phyloP scores from a whole-genome alignment of 352 stramenopile species.

The Phytophthora citricola region DNA sequence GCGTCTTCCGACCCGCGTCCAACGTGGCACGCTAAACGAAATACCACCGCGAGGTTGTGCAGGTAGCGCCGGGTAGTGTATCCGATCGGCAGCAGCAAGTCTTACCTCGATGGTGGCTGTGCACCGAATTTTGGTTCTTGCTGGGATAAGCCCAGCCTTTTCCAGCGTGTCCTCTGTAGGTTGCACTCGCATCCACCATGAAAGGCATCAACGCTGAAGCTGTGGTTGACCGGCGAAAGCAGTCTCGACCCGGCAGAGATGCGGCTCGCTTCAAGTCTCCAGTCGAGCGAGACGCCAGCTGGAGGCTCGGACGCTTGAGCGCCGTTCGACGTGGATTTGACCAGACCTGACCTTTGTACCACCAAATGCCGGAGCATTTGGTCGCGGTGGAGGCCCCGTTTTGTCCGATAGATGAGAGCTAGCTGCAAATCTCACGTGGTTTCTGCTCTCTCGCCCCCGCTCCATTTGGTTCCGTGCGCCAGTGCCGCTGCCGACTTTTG shows the following conservation, averaged over 20 bases:
- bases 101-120: slow-evolving; percentile 10
- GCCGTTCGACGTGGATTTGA: slow-evolving; percentile 25
- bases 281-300: slow-evolving; percentile 22
- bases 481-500: slow-evolving; percentile 18
- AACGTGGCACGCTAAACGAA: slow-evolving; percentile 22
- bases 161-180: slow-evolving; percentile 2
- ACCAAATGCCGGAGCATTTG: background rate
- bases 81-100: background rate
- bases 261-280: slow-evolving; percentile 30
- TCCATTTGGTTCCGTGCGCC: slow-evolving; percentile 41
- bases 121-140: slow-evolving; percentile 26
- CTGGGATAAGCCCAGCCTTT: slow-evolving; percentile 13
- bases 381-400: background rate
- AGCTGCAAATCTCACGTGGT: slow-evolving; percentile 42
- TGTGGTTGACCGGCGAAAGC: slow-evolving; percentile 9
- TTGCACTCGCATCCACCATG: background rate
- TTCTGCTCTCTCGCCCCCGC: slow-evolving; percentile 31
- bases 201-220: background rate
- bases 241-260: slow-evolving; percentile 16
- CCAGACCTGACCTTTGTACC: slow-evolving; percentile 26
- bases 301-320: slow-evolving; percentile 28
- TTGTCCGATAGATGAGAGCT: slow-evolving; percentile 27
- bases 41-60: slow-evolving; percentile 10
- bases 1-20: slow-evolving; percentile 21
- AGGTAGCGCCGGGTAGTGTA: background rate